A percentile compares a stretch with the other conserved stretches of the same genome.
phyloP scores from a whole-genome alignment of 441 rosid genomes.

The Populus hybrid region DNA sequence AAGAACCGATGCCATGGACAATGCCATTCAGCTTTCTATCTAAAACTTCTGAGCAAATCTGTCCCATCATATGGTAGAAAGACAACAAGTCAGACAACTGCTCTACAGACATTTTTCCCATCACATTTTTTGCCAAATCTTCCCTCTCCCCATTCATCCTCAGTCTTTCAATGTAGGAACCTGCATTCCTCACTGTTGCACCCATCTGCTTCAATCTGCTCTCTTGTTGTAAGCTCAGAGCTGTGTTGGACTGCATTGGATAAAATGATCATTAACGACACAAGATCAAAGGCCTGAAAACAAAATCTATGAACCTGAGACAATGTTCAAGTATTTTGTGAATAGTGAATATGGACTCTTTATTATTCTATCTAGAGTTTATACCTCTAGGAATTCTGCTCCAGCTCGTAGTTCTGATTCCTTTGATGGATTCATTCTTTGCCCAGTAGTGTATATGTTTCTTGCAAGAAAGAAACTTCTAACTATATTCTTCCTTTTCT shows the following conservation, averaged over 20 bases:
- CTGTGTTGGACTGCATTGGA: slow-evolving; percentile 62
- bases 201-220: slow-evolving; percentile 88
- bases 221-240: slow-evolving; percentile 69
- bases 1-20: no score
- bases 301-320: neutral
- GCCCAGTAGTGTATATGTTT: slow-evolving; percentile 42
- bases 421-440: slow-evolving; percentile 35
- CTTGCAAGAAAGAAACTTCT: slow-evolving; percentile 74
- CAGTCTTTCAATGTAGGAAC: slow-evolving; percentile 53
- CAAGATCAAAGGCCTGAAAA: neutral
- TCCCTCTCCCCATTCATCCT: slow-evolving; percentile 63
- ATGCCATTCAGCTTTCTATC: no score
- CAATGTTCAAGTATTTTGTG: neutral
- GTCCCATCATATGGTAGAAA: slow-evolving; percentile 76
- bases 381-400: slow-evolving; percentile 76
- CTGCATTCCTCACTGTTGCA: slow-evolving; percentile 81
- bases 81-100: slow-evolving; percentile 72
- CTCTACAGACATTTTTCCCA: slow-evolving; percentile 71
- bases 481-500: slow-evolving; percentile 38
- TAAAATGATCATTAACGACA: neutral
- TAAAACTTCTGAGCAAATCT: slow-evolving; percentile 54
- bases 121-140: slow-evolving; percentile 53
- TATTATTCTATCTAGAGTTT: no score
- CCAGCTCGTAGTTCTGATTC: slow-evolving; percentile 56
- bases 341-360: neutral